These are phyloP conservation scores for Phytopythium aichiense DNA, from an alignment of 352 stramenopile species.

Conservation along the genomic window DNA sequence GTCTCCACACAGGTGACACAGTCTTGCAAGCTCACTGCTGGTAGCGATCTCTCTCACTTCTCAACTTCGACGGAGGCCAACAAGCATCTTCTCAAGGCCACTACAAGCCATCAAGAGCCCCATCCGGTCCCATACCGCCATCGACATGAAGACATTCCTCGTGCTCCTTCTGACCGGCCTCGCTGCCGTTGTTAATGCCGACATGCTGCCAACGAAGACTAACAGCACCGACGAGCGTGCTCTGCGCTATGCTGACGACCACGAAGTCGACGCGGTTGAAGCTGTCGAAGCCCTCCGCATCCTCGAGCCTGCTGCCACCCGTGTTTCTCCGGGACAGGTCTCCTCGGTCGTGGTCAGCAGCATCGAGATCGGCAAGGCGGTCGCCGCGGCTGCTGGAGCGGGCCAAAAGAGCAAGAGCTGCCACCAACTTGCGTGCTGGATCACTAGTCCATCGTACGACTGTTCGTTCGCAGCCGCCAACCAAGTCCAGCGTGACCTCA, in stretches of 20 bases:
- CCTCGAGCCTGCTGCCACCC: too few relatives aligned
- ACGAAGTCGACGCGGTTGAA: too few relatives aligned
- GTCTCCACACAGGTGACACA: too few relatives aligned
- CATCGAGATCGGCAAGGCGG: neutral
- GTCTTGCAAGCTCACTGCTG: too few relatives aligned
- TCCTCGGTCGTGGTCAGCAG: neutral
- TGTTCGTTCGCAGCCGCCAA: neutral
- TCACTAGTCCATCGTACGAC: neutral
- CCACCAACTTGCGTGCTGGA: conserved; percentile 1
- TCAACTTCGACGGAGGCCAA: neutral
- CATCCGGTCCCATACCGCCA: neutral
- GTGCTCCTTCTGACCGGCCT: neutral
- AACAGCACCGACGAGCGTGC: neutral
- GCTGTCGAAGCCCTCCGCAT: too few relatives aligned
- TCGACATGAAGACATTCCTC: neutral
- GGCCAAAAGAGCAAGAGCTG: neutral
- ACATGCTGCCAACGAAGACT: neutral
- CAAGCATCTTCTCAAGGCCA: too few relatives aligned
- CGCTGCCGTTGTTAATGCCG: neutral
- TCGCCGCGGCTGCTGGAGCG: neutral
- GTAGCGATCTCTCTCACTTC: too few relatives aligned
- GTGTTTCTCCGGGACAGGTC: neutral
- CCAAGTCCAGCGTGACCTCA: neutral
- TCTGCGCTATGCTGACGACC: neutral
- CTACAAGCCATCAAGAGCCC: neutral